Evolutionary conservation across 371 early-diverging fungal genomes (phyloP).

Genomic region (Coemansia sp.): DNA sequence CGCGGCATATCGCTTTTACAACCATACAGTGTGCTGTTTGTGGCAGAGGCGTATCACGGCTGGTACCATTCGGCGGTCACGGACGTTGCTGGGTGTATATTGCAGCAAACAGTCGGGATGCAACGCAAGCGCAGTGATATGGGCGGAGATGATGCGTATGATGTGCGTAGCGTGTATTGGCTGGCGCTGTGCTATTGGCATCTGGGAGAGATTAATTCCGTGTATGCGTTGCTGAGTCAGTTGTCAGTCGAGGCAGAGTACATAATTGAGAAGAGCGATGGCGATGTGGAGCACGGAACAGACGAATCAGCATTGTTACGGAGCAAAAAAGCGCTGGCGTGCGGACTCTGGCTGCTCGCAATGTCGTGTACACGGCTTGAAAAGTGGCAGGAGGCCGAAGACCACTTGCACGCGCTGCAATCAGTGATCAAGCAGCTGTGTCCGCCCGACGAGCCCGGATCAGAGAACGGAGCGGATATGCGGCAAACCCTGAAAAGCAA

Average conservation of each 20-base stretch:
- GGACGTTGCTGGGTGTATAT: slow-evolving; percentile 30
- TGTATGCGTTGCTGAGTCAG: slow-evolving; percentile 29
- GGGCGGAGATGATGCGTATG: slow-evolving; percentile 1
- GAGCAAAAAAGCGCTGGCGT: slow-evolving; percentile 39
- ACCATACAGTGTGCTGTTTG: slow-evolving; percentile 36
- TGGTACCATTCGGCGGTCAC: slow-evolving; percentile 35
- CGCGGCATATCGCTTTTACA: slow-evolving; percentile 42
- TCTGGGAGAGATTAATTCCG: slow-evolving; percentile 41
- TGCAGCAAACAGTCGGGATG: slow-evolving; percentile 29
- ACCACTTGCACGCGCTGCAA: slow-evolving; percentile 27
- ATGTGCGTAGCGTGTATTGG: slow-evolving; percentile 50
- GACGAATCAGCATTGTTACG: slow-evolving; percentile 20
- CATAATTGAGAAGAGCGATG: slow-evolving; percentile 17
- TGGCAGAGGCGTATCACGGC: slow-evolving; percentile 48
- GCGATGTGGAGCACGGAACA: background rate
- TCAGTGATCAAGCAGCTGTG: slow-evolving; percentile 10
- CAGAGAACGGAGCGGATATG: slow-evolving; percentile 15
- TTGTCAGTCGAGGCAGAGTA: slow-evolving; percentile 26
- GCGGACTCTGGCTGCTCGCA: slow-evolving; percentile 43
- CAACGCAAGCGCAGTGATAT: background rate
- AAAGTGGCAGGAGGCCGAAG: slow-evolving; percentile 53
- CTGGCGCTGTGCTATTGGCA: slow-evolving; percentile 52
- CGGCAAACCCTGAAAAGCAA: background rate
- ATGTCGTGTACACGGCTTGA: slow-evolving; percentile 46
- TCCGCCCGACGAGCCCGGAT: slow-evolving; percentile 21